Conservation (phyloP, 2,329 filamentous ascomycete species). For the Chaetomiaceae sp. region DNA sequence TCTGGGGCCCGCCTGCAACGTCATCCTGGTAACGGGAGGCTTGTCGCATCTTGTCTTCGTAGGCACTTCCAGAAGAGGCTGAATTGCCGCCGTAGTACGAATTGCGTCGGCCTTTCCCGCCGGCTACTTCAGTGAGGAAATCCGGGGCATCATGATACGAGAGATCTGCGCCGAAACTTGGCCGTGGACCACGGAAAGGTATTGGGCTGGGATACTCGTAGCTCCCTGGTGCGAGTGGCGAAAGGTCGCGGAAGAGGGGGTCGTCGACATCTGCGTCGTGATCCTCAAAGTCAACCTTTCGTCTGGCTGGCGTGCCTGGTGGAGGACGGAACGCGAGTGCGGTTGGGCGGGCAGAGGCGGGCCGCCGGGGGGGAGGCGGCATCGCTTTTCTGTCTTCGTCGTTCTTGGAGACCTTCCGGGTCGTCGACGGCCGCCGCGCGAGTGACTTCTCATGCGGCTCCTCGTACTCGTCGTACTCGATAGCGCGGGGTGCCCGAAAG, state of each 20-base stretch:
- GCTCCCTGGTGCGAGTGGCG: constrained; percentile 29
- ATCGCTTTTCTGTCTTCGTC: constrained; percentile 45
- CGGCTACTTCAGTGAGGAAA: constrained; percentile 40
- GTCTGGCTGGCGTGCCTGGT: constrained; percentile 28
- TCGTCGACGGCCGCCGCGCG: constrained; percentile 40
- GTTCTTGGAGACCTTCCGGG: constrained; percentile 35
- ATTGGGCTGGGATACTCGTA: constrained; percentile 33
- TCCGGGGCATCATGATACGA: constrained; percentile 38
- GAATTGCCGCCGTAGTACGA: constrained; percentile 39
- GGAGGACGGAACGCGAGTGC: constrained; percentile 30
- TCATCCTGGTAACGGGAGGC: constrained; percentile 52
- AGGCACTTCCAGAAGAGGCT: constrained; percentile 32
- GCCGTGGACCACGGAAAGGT: constrained; percentile 32
- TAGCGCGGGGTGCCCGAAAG: constrained; percentile 27
- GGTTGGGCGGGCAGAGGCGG: constrained; percentile 29
- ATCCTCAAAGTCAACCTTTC: constrained; percentile 34
- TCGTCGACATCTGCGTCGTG: constrained; percentile 33
- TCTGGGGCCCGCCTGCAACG: constrained; percentile 40
- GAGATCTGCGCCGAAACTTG: constrained; percentile 35
- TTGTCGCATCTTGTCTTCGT: constrained; percentile 40
- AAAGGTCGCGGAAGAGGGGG: constrained; percentile 38
- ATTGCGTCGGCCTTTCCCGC: constrained; percentile 32
- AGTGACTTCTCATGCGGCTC: constrained; percentile 32
- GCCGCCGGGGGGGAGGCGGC: constrained; percentile 43
- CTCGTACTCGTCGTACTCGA: constrained; percentile 40